Evolutionary conservation across 2,329 filamentous ascomycete genomes (phyloP).

Genomic region (Zymoseptoria ardabiliae): DNA sequence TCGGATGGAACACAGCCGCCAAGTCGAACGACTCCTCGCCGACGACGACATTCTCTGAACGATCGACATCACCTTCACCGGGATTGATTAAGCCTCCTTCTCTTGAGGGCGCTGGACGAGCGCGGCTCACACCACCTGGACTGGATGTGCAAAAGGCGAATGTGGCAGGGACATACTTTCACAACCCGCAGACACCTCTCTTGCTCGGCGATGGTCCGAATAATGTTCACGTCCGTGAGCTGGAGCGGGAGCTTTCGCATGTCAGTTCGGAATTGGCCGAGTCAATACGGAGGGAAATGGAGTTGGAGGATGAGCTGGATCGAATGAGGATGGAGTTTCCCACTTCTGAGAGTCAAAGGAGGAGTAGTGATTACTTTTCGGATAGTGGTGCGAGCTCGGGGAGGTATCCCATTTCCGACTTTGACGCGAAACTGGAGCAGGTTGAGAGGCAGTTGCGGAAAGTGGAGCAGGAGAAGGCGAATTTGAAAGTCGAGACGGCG

Average conservation of each 20-base stretch:
- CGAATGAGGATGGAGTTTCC: conserved; percentile 70
- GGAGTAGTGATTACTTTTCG: conserved; percentile 96
- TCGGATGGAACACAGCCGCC: conserved; percentile 55
- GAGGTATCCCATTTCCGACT: conserved; percentile 61
- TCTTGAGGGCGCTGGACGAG: conserved; percentile 27
- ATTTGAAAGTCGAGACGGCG: conserved; percentile 75
- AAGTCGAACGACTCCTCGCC: conserved; percentile 50
- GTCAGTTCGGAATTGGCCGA: conserved; percentile 87
- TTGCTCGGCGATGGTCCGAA: conserved; percentile 34
- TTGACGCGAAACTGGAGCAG: conserved; percentile 55
- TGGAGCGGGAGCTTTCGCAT: conserved; percentile 89
- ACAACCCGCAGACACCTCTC: conserved; percentile 41
- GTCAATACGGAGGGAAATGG: conserved; percentile 92
- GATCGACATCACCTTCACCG: conserved; percentile 53
- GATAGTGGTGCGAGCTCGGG: conserved; percentile 87
- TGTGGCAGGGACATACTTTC: conserved; percentile 37
- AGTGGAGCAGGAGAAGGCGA: conserved; percentile 85
- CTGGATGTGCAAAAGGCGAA: conserved; percentile 48
- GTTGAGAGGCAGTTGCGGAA: conserved; percentile 75
- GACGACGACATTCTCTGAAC: conserved; percentile 56
- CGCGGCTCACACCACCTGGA: conserved; percentile 36
- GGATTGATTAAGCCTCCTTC: conserved; percentile 22
- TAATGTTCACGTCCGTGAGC: conserved; percentile 65
- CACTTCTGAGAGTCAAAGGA: conserved; percentile 51
- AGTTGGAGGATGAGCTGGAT: conserved; percentile 90